Evolutionary conservation across 768 basidiomycete species (phyloP), one percentile per base, ranked within the genome.

Genomic region (Termitomyces sp.): DNA sequence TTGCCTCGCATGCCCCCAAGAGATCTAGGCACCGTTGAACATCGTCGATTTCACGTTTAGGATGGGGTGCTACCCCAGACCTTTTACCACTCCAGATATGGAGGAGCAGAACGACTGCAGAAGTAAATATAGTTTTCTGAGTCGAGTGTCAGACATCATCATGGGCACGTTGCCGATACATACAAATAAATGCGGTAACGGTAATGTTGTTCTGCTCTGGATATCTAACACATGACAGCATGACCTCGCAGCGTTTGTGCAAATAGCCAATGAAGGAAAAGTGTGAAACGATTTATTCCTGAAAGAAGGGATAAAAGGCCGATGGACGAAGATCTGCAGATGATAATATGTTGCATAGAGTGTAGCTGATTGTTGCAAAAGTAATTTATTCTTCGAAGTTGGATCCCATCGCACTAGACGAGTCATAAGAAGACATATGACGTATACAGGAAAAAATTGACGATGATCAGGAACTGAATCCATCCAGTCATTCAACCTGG

Each of bases 171-270:
- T 29, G 29, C n/a, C 24, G 0, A 34, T 47, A 61, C 65, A 7
- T 63, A 77, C 80, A 68, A 77, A 75, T 34, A 75, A 39, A 6
- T 67, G 63, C 5, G 74, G 69, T 44, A 74, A 49, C 3, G 74
- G 74, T 36, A 74, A 58, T 5, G 70, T 65, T 12, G 73, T 68
- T 57, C 65, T 69, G 48, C 76, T 71, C 60, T 75, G 73, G 52
- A 72, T 60, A 71, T 92, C 89, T 20, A 88, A 68, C 29, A 94
- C 79, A 65, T 87, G 88, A 39, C 81, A 82, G 58, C 82, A 86
- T 1, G 88, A 90, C 8, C 90, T 77, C 2, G 92, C 88, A 0
- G 92, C 85, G 59, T 92, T 93, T n/a, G 87, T 84, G 68, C 91
- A 93, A 53, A 94, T 92, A 0, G 89, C 88, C 32, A 93, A 74